These are phyloP conservation scores for Rhytidiadelphus loreus DNA, from an alignment of 225 moss, liverwort and hornwort species.

Conservation along the genomic window DNA sequence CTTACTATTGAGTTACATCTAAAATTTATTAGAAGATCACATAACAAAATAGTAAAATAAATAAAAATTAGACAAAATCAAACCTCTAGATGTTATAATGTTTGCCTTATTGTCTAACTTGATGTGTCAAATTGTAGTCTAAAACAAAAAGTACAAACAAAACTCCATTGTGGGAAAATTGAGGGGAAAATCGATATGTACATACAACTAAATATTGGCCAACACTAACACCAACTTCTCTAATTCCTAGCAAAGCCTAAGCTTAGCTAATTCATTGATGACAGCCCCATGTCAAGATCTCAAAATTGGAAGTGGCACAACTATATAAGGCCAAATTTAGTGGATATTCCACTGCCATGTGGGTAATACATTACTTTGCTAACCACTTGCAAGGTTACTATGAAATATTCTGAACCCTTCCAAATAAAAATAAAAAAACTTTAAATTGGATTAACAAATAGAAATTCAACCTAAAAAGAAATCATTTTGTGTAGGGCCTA, in stretches of 20 bases:
- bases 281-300: fast-evolving
- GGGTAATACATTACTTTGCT: no score
- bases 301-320: neutral
- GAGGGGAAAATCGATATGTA: no score
- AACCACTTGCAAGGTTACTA: no score
- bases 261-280: neutral
- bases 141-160: neutral
- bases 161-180: no score
- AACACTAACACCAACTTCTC: neutral
- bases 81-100: neutral
- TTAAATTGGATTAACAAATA: no score
- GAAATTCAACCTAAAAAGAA: no score
- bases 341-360: no score
- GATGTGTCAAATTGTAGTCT: fast-evolving
- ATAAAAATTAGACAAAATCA: neutral
- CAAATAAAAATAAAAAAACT: no score
- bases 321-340: neutral
- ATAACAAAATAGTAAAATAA: neutral
- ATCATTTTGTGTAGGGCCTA: no score
- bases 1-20: no score
- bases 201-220: fast-evolving
- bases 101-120: neutral
- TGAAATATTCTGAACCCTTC: no score
- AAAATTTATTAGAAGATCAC: neutral
- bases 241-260: neutral